Conservation (phyloP, 192 early-diverging fungal species). For the Coemansia sp. region DNA sequence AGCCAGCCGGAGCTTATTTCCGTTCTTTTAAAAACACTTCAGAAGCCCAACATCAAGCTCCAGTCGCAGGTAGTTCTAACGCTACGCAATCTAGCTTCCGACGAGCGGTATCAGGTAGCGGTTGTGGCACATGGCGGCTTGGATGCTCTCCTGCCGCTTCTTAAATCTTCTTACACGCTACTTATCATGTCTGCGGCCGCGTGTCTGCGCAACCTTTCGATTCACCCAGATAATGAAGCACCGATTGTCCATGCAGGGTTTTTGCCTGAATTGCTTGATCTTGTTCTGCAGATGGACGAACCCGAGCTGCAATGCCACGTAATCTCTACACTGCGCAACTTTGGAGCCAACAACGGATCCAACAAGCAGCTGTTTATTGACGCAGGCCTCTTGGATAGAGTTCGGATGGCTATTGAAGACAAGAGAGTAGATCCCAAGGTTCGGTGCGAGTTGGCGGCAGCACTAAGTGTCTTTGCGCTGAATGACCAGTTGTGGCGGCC, state of each 20-base stretch:
- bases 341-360: conserved; percentile 29
- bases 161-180: conserved; percentile 62
- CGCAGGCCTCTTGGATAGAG: conserved; percentile 26
- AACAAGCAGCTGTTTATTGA: conserved; percentile 29
- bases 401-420: conserved; percentile 13
- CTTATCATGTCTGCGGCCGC: conserved; percentile 76
- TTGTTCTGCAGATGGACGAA: conserved; percentile 19
- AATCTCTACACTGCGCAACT: conserved; percentile 38
- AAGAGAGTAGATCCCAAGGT: conserved; percentile 5
- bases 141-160: conserved; percentile 63
- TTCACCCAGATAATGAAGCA: conserved; percentile 77
- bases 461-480: conserved; percentile 36
- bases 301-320: conserved; percentile 42
- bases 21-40: conserved; percentile 63
- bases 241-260: conserved; percentile 79
- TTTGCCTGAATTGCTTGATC: conserved; percentile 51
- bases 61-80: conserved; percentile 82
- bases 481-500: conserved; percentile 32
- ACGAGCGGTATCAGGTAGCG: conserved; percentile 73
- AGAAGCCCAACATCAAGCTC: conserved; percentile 67
- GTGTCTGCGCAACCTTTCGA: conserved; percentile 87
- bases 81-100: conserved; percentile 75
- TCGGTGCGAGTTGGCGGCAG: conserved; percentile 29
- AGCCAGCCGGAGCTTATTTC: conserved; percentile 59
- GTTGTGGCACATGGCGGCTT: conserved; percentile 72